phyloP scores from a whole-genome alignment of 2,329 filamentous ascomycete species.

The Lachnellula suecica region DNA sequence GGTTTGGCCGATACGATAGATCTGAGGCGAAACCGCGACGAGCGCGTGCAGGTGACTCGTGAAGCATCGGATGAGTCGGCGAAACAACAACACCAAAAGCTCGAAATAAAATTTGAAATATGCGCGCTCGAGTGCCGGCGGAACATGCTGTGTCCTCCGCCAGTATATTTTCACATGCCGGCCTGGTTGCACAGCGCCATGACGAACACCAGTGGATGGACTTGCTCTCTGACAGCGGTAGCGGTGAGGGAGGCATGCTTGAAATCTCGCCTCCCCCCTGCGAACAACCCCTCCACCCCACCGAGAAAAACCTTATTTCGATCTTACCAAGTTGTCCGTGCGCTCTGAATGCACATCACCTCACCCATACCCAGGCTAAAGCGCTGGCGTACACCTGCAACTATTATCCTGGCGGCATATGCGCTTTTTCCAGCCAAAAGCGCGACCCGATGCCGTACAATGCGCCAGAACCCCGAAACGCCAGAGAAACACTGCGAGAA shows the following conservation, averaged over 20 bases:
- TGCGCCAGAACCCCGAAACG: not conserved
- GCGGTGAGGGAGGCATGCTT: not conserved
- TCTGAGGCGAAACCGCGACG: not conserved
- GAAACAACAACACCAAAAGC: not conserved
- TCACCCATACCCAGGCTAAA: too few relatives aligned
- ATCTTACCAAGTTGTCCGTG: not conserved
- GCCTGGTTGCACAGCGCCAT: not conserved
- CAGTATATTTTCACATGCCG: too few relatives aligned
- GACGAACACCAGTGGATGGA: not conserved
- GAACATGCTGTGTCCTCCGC: not conserved
- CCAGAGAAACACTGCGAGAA: not conserved
- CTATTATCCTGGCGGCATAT: not conserved
- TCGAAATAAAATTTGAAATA: not conserved
- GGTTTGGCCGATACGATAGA: not conserved
- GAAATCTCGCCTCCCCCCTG: not conserved
- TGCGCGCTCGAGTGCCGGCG: not conserved
- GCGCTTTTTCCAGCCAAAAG: not conserved
- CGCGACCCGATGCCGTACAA: not conserved
- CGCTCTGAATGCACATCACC: not conserved
- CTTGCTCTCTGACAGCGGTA: not conserved
- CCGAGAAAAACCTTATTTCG: not conserved
- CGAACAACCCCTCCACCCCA: not conserved
- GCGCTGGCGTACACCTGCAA: not conserved
- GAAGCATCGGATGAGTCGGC: not conserved
- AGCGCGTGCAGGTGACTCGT: constrained; percentile 2